Evolutionary conservation across 2,329 filamentous ascomycete species (phyloP).

Genomic region (Lasiodiplodia sp.): DNA sequence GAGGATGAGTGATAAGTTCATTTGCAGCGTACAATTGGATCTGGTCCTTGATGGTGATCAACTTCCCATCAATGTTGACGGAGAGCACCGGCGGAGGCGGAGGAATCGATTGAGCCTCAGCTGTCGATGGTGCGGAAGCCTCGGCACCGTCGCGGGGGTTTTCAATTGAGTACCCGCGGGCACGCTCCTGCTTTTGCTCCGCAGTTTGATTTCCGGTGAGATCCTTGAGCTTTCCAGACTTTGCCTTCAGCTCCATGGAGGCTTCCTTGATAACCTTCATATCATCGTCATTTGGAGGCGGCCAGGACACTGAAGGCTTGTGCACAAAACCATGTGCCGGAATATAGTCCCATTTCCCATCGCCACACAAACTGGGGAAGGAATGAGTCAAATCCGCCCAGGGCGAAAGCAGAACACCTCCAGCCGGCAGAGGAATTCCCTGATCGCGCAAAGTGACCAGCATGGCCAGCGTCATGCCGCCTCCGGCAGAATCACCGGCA

Average conservation of each 20-base stretch:
- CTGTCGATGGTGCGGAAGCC: not conserved
- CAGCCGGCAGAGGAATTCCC: constrained; percentile 83
- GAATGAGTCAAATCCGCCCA: constrained; percentile 97
- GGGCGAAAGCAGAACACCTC: constrained; percentile 88
- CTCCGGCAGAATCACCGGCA: constrained; percentile 92
- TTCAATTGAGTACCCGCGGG: constrained; percentile 45
- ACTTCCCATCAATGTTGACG: constrained; percentile 71
- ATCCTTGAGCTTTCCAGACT: constrained; percentile 28
- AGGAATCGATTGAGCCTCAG: not conserved
- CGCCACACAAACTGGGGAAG: constrained; percentile 83
- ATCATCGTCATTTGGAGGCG: constrained; percentile 84
- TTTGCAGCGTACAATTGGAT: constrained; percentile 91
- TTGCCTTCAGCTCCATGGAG: constrained; percentile 18
- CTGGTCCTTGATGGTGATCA: constrained; percentile 82
- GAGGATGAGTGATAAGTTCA: constrained; percentile 80
- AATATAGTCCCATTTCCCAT: constrained; percentile 84
- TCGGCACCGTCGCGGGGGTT: not conserved
- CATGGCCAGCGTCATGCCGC: constrained; percentile 83
- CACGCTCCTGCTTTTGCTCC: constrained; percentile 42
- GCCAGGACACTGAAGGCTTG: constrained; percentile 89
- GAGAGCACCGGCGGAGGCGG: constrained; percentile 53
- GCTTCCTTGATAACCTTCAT: constrained; percentile 56
- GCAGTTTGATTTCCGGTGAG: constrained; percentile 30
- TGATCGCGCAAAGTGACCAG: constrained; percentile 83
- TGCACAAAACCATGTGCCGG: constrained; percentile 88